phyloP scores from a whole-genome alignment of 1,284 basidiomycete species.

The Ustilago esculenta region DNA sequence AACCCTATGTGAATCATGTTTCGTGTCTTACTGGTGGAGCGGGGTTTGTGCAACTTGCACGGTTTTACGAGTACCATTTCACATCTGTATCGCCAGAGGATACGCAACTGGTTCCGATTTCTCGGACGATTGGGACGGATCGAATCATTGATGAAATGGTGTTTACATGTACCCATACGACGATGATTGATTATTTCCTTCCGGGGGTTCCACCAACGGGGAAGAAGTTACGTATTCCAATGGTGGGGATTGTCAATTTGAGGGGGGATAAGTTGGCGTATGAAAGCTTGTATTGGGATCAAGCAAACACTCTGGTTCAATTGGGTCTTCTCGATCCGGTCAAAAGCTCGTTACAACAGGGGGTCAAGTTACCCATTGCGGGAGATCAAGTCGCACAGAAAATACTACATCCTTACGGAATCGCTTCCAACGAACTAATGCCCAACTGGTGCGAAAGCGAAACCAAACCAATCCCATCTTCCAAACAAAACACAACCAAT shows the following conservation, averaged over 20 bases:
- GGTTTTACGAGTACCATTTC: conserved; percentile 40
- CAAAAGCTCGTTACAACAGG: conserved; percentile 10
- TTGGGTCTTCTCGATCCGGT: conserved; percentile 16
- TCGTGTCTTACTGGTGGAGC: conserved; percentile 37
- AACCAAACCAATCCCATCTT: conserved; percentile 8
- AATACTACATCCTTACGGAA: conserved; percentile 35
- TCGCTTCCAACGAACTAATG: conserved; percentile 29
- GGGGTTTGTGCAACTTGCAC: conserved; percentile 13
- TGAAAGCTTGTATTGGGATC: conserved; percentile 42
- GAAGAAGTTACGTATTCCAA: conserved; percentile 23
- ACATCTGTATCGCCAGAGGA: conserved; percentile 24
- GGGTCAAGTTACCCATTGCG: conserved; percentile 17
- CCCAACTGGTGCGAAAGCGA: conserved; percentile 36
- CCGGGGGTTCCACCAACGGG: conserved; percentile 31
- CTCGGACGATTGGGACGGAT: conserved; percentile 22
- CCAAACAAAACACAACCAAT: no score
- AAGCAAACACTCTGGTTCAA: conserved; percentile 28
- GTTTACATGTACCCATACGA: conserved; percentile 34
- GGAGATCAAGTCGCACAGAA: conserved; percentile 35
- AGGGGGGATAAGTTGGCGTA: conserved; percentile 38
- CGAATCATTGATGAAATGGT: conserved; percentile 44
- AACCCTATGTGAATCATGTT: conserved; percentile 40
- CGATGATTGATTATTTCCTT: conserved; percentile 33
- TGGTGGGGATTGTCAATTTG: conserved; percentile 41
- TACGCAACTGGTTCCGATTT: conserved; percentile 18